phyloP scores from a whole-genome alignment of 2,329 filamentous ascomycete species.

The Diplodia corticola region DNA sequence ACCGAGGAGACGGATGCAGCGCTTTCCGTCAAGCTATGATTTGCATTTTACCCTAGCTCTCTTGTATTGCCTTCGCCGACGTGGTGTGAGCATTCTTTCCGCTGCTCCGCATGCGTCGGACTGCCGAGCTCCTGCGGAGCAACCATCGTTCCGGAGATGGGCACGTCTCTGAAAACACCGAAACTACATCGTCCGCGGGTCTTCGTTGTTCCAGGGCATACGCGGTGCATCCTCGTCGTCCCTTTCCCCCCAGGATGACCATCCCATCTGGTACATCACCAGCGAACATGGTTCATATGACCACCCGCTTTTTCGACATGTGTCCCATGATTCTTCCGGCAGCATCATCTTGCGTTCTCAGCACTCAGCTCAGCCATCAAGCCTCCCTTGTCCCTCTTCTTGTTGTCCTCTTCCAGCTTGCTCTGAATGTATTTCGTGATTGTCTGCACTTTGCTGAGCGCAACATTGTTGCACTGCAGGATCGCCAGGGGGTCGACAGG shows the following conservation, averaged over 20 bases:
- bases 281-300: background rate
- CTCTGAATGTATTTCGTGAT: slow-evolving; percentile 72
- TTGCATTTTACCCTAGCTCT: background rate
- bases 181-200: background rate
- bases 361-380: slow-evolving; percentile 76
- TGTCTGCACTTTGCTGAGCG: slow-evolving; percentile 77
- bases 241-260: background rate
- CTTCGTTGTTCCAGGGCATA: background rate
- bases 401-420: slow-evolving; percentile 74
- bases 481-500: slow-evolving; percentile 78
- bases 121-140: background rate
- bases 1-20: background rate
- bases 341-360: slow-evolving; percentile 76
- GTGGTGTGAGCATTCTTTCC: slow-evolving; percentile 1
- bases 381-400: slow-evolving; percentile 75
- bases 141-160: background rate
- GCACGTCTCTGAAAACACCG: background rate
- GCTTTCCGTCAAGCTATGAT: background rate
- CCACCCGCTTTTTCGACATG: background rate
- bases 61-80: background rate
- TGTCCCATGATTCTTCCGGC: background rate
- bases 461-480: slow-evolving; percentile 72
- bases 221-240: background rate
- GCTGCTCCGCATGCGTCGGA: background rate
- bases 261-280: background rate